Evolutionary conservation across 352 stramenopile species (phyloP).

Genomic region (Phytopythium litorale): DNA sequence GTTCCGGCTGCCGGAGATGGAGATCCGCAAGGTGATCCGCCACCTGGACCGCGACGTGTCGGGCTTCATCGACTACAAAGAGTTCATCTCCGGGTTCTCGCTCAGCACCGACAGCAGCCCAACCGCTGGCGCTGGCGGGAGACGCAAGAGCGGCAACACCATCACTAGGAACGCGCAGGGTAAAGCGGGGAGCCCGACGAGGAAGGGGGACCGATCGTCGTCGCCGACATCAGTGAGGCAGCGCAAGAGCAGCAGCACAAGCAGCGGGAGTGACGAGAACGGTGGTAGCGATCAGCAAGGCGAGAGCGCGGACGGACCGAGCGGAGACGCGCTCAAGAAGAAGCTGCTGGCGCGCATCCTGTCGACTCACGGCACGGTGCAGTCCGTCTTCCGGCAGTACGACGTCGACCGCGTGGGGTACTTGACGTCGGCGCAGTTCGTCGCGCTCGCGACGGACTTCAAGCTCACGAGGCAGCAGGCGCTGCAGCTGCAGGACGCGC

Average conservation of each 20-base stretch:
- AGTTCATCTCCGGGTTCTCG: constrained; percentile 54
- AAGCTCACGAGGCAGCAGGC: constrained; percentile 28
- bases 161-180: constrained; percentile 4
- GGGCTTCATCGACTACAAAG: constrained; percentile 70
- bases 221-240: constrained; percentile 12
- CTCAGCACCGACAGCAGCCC: constrained; percentile 21
- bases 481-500: constrained; percentile 21
- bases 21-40: constrained; percentile 72
- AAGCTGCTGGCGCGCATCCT: constrained; percentile 38
- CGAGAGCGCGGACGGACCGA: background rate
- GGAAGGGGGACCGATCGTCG: constrained; percentile 10
- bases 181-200: constrained; percentile 8
- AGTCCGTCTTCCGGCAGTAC: constrained; percentile 49
- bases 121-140: constrained; percentile 4
- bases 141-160: constrained; percentile 16
- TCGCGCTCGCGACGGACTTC: constrained; percentile 34
- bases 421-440: constrained; percentile 39
- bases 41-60: constrained; percentile 62
- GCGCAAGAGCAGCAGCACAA: background rate
- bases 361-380: constrained; percentile 36
- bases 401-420: constrained; percentile 33
- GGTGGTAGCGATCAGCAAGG: background rate
- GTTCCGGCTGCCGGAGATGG: constrained; percentile 53
- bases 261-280: constrained; percentile 12
- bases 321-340: constrained; percentile 39